phyloP scores from a whole-genome alignment of 2,329 filamentous ascomycete genomes.

The Colletotrichum limetticola region DNA sequence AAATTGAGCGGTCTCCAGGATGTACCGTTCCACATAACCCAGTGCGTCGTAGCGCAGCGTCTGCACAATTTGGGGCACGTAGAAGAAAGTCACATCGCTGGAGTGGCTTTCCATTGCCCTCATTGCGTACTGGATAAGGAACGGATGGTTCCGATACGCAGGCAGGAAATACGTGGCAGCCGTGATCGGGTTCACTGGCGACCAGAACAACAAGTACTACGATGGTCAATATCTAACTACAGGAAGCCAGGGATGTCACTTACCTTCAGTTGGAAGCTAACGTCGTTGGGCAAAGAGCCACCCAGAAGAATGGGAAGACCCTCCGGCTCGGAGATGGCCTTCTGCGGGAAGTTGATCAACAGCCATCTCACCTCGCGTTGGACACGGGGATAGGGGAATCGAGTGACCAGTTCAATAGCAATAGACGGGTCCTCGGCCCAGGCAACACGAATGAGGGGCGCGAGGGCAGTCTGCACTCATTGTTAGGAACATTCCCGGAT shows the following conservation, averaged over 20 bases:
- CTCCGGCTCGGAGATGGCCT: conserved; percentile 82
- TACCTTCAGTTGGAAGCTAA: conserved; percentile 87
- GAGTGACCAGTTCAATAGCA: conserved; percentile 83
- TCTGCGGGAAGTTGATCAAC: conserved; percentile 85
- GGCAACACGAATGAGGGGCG: conserved; percentile 79
- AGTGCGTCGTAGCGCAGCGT: conserved; percentile 91
- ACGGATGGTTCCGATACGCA: conserved; percentile 89
- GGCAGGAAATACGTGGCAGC: conserved; percentile 95
- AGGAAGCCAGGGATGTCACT: conserved; percentile 2
- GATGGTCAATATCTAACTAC: conserved; percentile 42
- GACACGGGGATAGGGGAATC: conserved; percentile 82
- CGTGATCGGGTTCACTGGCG: conserved; percentile 90
- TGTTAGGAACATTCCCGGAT: background rate
- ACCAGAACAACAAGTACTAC: conserved; percentile 92
- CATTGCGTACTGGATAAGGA: conserved; percentile 96
- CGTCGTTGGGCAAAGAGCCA: conserved; percentile 78
- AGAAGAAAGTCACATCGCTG: conserved; percentile 98
- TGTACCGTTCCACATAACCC: conserved; percentile 96
- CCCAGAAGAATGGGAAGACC: conserved; percentile 86
- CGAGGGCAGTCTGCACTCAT: conserved; percentile 60
- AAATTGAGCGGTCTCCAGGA: conserved; percentile 94
- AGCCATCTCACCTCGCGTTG: conserved; percentile 81
- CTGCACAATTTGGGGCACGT: conserved; percentile 98
- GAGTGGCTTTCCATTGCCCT: conserved; percentile 92
- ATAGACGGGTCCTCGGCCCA: conserved; percentile 89